Conservation (phyloP, 441 rosid species). For the Jatropha podagrica region DNA sequence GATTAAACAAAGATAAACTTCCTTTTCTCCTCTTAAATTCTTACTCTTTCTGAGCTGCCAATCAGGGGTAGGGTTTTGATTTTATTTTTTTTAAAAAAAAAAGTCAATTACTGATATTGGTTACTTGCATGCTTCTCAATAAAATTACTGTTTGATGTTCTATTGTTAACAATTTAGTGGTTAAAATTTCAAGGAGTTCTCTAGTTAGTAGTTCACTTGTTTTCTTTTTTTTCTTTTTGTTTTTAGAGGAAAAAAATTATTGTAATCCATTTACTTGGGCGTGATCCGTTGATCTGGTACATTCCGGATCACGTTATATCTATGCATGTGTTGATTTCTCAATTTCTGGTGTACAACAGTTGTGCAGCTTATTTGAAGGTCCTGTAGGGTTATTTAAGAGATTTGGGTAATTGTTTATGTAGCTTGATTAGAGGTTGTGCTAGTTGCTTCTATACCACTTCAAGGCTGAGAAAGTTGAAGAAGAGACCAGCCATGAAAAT, state of each 20-base stretch:
- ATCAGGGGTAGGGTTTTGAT: not conserved
- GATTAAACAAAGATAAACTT: not conserved
- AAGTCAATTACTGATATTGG: not conserved
- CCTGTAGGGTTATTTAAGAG: not conserved
- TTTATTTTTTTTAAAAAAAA: not conserved
- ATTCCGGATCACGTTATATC: not conserved
- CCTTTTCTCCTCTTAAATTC: not conserved
- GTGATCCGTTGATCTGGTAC: not conserved
- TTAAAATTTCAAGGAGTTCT: not conserved
- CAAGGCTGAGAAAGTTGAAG: not conserved
- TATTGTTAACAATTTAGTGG: not conserved
- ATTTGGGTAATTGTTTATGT: not conserved
- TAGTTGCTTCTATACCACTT: not conserved
- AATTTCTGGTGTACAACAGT: not conserved
- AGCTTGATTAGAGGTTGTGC: not conserved
- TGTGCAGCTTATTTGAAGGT: not conserved
- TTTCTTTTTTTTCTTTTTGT: not conserved
- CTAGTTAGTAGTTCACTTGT: not conserved
- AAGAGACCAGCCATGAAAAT: not conserved
- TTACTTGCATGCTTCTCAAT: conserved; percentile 20
- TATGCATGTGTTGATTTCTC: conserved; percentile 12
- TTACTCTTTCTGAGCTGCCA: not conserved
- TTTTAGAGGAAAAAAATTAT: not conserved
- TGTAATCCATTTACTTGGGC: not conserved
- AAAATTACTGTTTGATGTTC: not conserved